Percentiles rank a stretch among this genome's conserved stretches.
Evolutionary conservation across 495 filamentous ascomycete genomes (phyloP).

Genomic region (Xylaria curta): DNA sequence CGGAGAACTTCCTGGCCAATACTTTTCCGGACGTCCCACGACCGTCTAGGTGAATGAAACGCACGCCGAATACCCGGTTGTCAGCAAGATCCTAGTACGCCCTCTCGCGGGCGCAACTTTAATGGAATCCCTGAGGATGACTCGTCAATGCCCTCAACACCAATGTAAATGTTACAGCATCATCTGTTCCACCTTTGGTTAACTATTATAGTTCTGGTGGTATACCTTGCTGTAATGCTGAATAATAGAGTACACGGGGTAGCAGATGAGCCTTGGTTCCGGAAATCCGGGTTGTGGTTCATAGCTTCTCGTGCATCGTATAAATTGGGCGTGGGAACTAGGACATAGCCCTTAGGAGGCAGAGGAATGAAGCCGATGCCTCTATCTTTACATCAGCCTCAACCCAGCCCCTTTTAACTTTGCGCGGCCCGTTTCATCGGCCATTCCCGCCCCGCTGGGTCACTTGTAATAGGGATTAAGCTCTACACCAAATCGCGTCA

Average conservation of each 20-base stretch:
- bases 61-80: background rate
- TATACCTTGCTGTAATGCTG: background rate
- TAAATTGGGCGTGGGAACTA: too few species aligned
- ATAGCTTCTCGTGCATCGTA: background rate
- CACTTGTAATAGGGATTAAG: background rate
- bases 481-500: background rate
- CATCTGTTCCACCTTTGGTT: background rate
- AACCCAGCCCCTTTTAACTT: conserved; percentile 34
- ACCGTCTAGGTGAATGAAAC: conserved; percentile 19
- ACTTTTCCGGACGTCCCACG: conserved; percentile 51
- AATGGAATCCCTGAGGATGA: background rate
- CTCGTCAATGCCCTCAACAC: background rate
- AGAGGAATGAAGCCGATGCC: background rate
- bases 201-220: background rate
- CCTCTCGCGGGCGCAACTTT: background rate
- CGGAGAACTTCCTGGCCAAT: conserved; percentile 70
- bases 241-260: background rate
- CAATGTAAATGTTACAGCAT: background rate
- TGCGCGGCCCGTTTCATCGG: conserved; percentile 3
- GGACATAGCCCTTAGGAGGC: background rate
- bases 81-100: background rate
- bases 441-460: conserved; percentile 22
- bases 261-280: background rate
- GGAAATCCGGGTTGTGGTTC: background rate
- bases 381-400: conserved; percentile 32